Conservation (phyloP, 2,329 filamentous ascomycete genomes). For the Exutisphaerella laricina region DNA sequence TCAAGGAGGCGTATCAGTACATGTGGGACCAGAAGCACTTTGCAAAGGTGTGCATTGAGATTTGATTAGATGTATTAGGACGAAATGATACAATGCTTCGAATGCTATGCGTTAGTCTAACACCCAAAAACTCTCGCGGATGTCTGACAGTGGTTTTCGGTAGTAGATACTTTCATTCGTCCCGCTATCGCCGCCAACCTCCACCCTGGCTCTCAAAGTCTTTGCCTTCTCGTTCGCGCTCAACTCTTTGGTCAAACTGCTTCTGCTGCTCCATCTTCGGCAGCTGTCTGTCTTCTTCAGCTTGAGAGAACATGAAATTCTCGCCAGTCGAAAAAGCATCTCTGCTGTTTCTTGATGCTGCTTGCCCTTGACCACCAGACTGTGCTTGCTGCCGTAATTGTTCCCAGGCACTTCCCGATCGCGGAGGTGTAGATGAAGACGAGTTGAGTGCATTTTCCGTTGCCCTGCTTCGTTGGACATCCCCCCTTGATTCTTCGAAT, state of each 20-base stretch:
- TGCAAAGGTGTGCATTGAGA: constrained; percentile 39
- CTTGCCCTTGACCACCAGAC: constrained; percentile 19
- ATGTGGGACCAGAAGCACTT: constrained; percentile 45
- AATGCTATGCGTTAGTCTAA: too few relatives aligned
- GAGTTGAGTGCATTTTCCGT: not conserved
- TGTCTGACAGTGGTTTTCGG: too few relatives aligned
- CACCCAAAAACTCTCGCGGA: too few relatives aligned
- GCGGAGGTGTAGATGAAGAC: constrained; percentile 1
- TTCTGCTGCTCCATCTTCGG: constrained; percentile 44
- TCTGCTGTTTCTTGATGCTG: constrained; percentile 16
- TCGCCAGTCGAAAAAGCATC: constrained; percentile 37
- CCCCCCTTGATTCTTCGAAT: constrained; percentile 7
- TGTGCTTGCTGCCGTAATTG: constrained; percentile 35
- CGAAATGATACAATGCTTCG: too few relatives aligned
- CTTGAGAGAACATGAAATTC: constrained; percentile 41
- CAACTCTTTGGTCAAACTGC: constrained; percentile 47
- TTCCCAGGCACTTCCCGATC: constrained; percentile 40
- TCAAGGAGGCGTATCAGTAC: constrained; percentile 45
- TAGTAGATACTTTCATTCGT: too few relatives aligned
- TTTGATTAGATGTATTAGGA: constrained; percentile 29
- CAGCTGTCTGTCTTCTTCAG: constrained; percentile 40
- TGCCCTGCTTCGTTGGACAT: not conserved
- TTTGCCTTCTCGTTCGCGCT: constrained; percentile 45
- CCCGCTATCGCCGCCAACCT: constrained; percentile 1
- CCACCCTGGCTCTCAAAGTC: constrained; percentile 31